Base-by-base conservation (phyloP, 192 early-diverging fungal genomes). In the Umbelopsis vinacea region DNA sequence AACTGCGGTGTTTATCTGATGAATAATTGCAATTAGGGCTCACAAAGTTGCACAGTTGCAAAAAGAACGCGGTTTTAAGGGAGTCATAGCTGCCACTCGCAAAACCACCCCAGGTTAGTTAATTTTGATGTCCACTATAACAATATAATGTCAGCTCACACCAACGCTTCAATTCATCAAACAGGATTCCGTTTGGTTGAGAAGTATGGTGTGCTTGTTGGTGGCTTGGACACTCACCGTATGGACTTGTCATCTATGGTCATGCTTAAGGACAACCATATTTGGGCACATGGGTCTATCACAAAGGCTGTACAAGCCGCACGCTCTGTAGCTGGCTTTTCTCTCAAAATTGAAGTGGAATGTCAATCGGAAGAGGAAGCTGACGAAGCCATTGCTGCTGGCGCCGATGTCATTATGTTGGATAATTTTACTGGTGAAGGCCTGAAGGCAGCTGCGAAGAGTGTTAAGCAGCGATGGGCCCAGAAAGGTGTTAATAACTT, bases 201-300 rank as follows among this genome's bases (percentile, higher is more conserved):
- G 78, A 99, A 99, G 75, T 99, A 99, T 79, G 97, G 94, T 29
- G 96, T 97, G 88, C 82, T 96, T 23, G 95, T 99, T 22, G 97
- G 97, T 46, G 97, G 97, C 45, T 91, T 94, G 52, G 97, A 99
- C 77, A 96, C 95, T 0, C 97, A 99, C 79, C 95, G 97, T 46
- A 92, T 94, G 89, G 96, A 98, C 80, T 85, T 99, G 60, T 97
- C 95, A 5, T 90, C 94, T 17, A 97, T 98, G 96, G 92, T 99
- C 66, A 99, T 99, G 97, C 86, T 99, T 57, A 99, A 99, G 82
- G 97, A 99, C 84, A 98, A 99, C 83, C 97, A 99, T 73, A 91
- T 99, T 69, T 99, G 97, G 97, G 43, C 38, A 26, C 40, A 73
- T 87, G 93, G 97, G 0, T 97, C 95, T 0, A 97, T 99, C 73